A percentile compares a stretch with the other conserved stretches of the same genome.
phyloP scores from a whole-genome alignment of 352 stramenopile species.

The Phytophthora hybrid region DNA sequence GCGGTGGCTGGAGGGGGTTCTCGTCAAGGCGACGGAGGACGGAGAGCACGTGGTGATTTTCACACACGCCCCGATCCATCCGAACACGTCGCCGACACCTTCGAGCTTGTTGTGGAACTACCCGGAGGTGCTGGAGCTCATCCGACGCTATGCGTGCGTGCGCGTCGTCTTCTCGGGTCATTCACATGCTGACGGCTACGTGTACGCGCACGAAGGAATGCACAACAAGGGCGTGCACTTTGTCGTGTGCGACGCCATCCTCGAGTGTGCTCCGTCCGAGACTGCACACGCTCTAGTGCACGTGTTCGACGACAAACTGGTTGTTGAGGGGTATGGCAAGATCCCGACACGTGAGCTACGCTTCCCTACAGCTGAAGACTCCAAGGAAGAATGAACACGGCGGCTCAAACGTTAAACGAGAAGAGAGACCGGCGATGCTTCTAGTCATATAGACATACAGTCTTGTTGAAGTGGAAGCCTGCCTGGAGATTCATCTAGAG shows the following conservation, averaged over 20 bases:
- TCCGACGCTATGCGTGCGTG: constrained; percentile 57
- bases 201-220: constrained; percentile 39
- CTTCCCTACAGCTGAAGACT: constrained; percentile 33
- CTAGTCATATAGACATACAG: not conserved
- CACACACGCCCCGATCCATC: constrained; percentile 76
- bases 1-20: constrained; percentile 54
- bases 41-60: constrained; percentile 76
- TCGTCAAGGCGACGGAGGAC: constrained; percentile 38
- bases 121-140: constrained; percentile 60
- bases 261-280: constrained; percentile 70
- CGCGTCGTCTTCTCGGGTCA: constrained; percentile 79
- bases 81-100: constrained; percentile 39
- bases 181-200: constrained; percentile 69
- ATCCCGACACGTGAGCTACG: constrained; percentile 63
- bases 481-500: not conserved
- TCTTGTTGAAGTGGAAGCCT: constrained; percentile 15
- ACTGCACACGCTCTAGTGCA: constrained; percentile 71
- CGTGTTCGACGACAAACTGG: constrained; percentile 59
- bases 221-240: constrained; percentile 67
- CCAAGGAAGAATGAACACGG: not conserved
- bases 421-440: not conserved
- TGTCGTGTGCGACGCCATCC: constrained; percentile 71
- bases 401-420: constrained; percentile 9
- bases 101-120: constrained; percentile 85
- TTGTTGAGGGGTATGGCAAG: constrained; percentile 69